phyloP scores from a whole-genome alignment of 768 basidiomycete species.

The Hypsizygus marmoreus region DNA sequence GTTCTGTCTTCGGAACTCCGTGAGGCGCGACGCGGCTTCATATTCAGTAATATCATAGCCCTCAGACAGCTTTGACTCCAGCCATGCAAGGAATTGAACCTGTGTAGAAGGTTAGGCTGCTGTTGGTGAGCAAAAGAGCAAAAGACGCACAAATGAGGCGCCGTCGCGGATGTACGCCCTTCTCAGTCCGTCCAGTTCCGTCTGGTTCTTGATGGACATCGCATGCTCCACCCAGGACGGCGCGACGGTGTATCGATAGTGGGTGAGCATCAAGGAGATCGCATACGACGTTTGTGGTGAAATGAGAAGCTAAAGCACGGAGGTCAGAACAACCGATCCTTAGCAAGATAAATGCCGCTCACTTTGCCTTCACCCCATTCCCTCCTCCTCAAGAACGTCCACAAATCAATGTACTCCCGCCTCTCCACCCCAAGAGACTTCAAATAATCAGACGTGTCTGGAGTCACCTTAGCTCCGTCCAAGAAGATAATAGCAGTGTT shows the following conservation, averaged over 20 bases:
- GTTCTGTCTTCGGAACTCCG: slow-evolving; percentile 69
- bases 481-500: slow-evolving; percentile 74
- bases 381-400: slow-evolving; percentile 73
- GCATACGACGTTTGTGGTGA: slow-evolving; percentile 78
- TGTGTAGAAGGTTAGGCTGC: slow-evolving; percentile 24
- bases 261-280: slow-evolving; percentile 82
- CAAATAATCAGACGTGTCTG: slow-evolving; percentile 61
- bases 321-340: slow-evolving; percentile 2
- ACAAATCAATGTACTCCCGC: slow-evolving; percentile 74
- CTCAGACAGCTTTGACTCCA: slow-evolving; percentile 75
- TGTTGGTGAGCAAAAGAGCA: slow-evolving; percentile 9
- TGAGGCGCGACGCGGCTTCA: slow-evolving; percentile 85
- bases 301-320: slow-evolving; percentile 54
- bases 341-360: slow-evolving; percentile 15
- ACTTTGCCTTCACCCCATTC: slow-evolving; percentile 84
- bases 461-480: slow-evolving; percentile 63
- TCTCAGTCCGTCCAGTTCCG: slow-evolving; percentile 81
- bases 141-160: slow-evolving; percentile 67
- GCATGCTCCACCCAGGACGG: slow-evolving; percentile 73
- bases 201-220: slow-evolving; percentile 88
- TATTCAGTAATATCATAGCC: slow-evolving; percentile 89
- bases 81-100: slow-evolving; percentile 87
- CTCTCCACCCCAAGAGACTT: slow-evolving; percentile 55
- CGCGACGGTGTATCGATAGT: slow-evolving; percentile 74
- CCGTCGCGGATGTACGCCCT: slow-evolving; percentile 91